These are phyloP conservation scores for Oryza meyeriana DNA, from an alignment of 176 grass and related monocot species.

Conservation along the genomic window DNA sequence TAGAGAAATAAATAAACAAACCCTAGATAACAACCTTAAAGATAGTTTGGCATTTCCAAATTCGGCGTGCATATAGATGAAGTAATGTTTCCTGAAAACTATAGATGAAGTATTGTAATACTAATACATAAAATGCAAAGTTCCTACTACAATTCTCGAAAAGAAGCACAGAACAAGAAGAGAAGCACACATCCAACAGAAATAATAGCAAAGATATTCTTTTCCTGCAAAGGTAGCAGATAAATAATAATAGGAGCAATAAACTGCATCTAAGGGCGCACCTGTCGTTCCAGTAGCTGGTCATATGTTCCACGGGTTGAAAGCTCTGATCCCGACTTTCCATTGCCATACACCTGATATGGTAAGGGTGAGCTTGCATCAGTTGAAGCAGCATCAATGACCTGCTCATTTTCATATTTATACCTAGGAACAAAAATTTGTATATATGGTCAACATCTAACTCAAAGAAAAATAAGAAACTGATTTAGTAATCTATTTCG, in stretches of 20 bases:
- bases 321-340: conserved; percentile 81
- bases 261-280: conserved; percentile 34
- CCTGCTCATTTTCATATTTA: conserved; percentile 97
- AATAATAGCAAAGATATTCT: neutral
- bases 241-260: neutral
- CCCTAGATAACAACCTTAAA: conserved; percentile 1
- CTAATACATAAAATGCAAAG: neutral
- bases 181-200: conserved; percentile 23
- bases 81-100: neutral
- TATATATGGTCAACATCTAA: conserved; percentile 30
- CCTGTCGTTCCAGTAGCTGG: conserved; percentile 98
- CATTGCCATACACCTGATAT: conserved; percentile 97
- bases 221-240: neutral
- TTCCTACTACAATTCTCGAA: neutral
- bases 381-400: conserved; percentile 94
- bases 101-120: conserved; percentile 8
- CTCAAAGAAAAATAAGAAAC: conserved; percentile 24
- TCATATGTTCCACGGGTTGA: conserved; percentile 88
- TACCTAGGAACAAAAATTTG: conserved; percentile 70
- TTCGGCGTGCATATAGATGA: conserved; percentile 19
- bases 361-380: conserved; percentile 97
- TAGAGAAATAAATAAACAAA: conserved; percentile 6
- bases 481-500: conserved; percentile 11
- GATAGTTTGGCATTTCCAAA: neutral
- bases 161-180: conserved; percentile 15